Percentiles rank a stretch among this genome's conserved stretches.
phyloP scores from a whole-genome alignment of 176 grass and related monocot species.

The Rhynchospora pubera region DNA sequence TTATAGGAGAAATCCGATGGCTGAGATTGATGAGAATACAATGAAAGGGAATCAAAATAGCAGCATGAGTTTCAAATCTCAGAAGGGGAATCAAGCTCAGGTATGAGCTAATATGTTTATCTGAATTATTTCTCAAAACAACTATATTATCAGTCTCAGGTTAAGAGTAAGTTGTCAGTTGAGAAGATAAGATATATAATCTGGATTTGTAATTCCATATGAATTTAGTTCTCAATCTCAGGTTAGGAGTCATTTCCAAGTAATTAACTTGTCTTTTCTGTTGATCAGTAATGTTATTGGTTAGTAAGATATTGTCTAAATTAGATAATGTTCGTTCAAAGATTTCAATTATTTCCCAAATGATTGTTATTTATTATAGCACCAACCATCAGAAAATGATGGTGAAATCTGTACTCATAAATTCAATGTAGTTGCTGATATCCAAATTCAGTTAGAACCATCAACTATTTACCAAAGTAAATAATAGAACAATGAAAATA shows the following conservation, averaged over 20 bases:
- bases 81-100: slow-evolving; percentile 40
- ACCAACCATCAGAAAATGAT: not conserved
- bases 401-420: not conserved
- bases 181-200: not conserved
- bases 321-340: not conserved
- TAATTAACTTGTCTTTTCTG: not conserved
- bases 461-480: not conserved
- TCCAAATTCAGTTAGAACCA: not conserved
- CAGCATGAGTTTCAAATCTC: slow-evolving; percentile 18
- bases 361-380: not conserved
- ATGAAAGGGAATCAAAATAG: slow-evolving; percentile 20
- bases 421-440: not conserved
- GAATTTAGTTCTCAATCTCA: not conserved
- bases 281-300: not conserved
- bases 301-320: not conserved
- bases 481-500: not conserved
- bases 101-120: not conserved
- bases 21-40: slow-evolving; percentile 61
- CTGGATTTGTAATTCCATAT: not conserved
- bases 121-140: not conserved
- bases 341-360: not conserved
- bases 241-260: not conserved
- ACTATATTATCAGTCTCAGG: not conserved
- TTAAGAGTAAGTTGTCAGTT: not conserved
- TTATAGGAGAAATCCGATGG: slow-evolving; percentile 63